A percentile compares a stretch with the other conserved stretches of the same genome.
These are phyloP conservation scores for Penicillium chermesinum DNA, from an alignment of 495 filamentous ascomycete genomes.

Conservation along the genomic window DNA sequence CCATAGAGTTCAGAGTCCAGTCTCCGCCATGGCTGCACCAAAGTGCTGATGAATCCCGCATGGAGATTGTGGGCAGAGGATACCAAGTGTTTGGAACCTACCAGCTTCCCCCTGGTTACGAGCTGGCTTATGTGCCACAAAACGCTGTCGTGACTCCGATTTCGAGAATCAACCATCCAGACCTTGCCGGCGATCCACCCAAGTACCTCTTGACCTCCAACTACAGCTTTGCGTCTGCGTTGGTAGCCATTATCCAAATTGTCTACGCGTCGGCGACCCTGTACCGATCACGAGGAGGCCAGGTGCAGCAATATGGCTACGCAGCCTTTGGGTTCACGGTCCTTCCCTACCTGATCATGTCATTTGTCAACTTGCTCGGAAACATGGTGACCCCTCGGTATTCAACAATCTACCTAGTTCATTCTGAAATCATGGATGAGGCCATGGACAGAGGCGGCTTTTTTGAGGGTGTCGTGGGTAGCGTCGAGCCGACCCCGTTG, in stretches of 20 bases:
- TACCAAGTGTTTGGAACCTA: neutral
- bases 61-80: neutral
- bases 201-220: neutral
- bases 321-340: neutral
- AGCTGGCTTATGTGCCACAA: neutral
- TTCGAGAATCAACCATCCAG: neutral
- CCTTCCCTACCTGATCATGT: neutral
- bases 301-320: neutral
- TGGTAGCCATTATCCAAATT: neutral
- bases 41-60: neutral
- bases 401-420: neutral
- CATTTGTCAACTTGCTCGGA: neutral
- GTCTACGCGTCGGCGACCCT: neutral
- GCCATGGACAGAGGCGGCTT: neutral
- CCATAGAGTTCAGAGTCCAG: neutral
- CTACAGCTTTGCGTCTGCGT: neutral
- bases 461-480: neutral
- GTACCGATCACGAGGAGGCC: neutral
- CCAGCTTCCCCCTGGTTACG: neutral
- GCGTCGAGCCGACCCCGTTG: neutral
- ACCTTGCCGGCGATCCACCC: neutral
- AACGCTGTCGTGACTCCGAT: neutral
- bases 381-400: neutral
- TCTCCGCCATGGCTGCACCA: neutral
- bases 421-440: slow-evolving; percentile 1